phyloP scores from a whole-genome alignment of 306 rosid genomes.

The Trifolium dubium region DNA sequence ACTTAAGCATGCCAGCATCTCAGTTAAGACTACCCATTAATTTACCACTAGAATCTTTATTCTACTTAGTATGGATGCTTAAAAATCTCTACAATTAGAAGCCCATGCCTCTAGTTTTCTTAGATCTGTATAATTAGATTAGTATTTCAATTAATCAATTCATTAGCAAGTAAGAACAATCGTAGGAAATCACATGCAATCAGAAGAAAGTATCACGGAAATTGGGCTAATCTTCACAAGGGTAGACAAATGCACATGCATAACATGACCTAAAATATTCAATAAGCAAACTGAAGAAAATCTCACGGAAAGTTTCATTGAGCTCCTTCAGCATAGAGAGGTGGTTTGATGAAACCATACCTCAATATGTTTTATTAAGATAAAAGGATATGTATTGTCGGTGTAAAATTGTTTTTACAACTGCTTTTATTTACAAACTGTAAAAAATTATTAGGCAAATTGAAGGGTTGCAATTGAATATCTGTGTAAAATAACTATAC shows the following conservation, averaged over 20 bases:
- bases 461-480: background rate
- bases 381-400: too few species aligned
- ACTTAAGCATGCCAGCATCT: slow-evolving; percentile 23
- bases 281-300: background rate
- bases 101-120: slow-evolving; percentile 1
- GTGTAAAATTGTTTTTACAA: too few species aligned
- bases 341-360: background rate
- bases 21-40: slow-evolving; percentile 35
- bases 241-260: slow-evolving; percentile 17
- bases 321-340: background rate
- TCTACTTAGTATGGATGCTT: slow-evolving; percentile 21
- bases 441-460: background rate
- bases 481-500: background rate
- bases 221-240: background rate
- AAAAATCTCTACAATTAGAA: slow-evolving; percentile 29
- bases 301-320: background rate
- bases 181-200: slow-evolving; percentile 24
- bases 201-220: slow-evolving; percentile 15
- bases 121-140: slow-evolving; percentile 35
- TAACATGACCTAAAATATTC: slow-evolving; percentile 19
- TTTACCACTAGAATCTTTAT: slow-evolving; percentile 29
- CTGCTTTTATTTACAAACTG: too few species aligned
- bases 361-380: background rate
- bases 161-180: slow-evolving; percentile 14
- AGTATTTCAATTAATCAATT: slow-evolving; percentile 33